A percentile compares a stretch with the other conserved stretches of the same genome.
Conservation (phyloP, 2,329 filamentous ascomycete species). For the Botrytis paeoniae region DNA sequence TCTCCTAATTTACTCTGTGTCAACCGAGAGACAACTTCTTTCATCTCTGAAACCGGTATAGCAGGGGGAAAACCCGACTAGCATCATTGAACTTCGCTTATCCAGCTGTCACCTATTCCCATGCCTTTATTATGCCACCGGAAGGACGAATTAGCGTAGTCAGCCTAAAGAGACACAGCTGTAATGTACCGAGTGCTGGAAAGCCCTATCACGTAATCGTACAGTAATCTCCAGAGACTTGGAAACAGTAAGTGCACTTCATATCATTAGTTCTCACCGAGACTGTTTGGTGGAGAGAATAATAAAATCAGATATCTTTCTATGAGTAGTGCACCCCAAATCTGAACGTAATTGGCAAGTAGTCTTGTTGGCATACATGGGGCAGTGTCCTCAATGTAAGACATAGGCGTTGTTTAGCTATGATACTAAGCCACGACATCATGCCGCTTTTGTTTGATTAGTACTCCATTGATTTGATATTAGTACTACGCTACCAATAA, state of each 20-base stretch:
- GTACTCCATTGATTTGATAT: neutral
- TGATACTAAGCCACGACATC: neutral
- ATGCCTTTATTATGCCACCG: neutral
- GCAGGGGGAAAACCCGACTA: too few relatives aligned
- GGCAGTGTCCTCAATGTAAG: neutral
- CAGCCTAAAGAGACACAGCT: neutral
- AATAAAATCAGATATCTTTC: neutral
- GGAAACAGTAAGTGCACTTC: neutral
- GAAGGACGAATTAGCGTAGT: too few relatives aligned
- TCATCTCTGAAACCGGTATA: too few relatives aligned
- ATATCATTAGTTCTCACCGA: neutral
- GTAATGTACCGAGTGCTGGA: neutral
- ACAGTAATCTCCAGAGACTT: neutral
- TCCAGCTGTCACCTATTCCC: neutral
- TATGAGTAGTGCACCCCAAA: neutral
- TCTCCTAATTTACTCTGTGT: neutral
- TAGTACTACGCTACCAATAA: neutral
- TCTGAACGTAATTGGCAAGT: neutral
- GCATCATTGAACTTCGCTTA: too few relatives aligned
- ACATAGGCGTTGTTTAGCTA: neutral
- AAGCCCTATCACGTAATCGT: neutral
- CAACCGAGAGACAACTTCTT: too few relatives aligned
- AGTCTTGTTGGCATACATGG: neutral
- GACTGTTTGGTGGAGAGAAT: accelerated
- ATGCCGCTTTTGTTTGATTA: neutral